Evolutionary conservation across 352 stramenopile genomes (phyloP).

Genomic region (Lagenidium giganteum): DNA sequence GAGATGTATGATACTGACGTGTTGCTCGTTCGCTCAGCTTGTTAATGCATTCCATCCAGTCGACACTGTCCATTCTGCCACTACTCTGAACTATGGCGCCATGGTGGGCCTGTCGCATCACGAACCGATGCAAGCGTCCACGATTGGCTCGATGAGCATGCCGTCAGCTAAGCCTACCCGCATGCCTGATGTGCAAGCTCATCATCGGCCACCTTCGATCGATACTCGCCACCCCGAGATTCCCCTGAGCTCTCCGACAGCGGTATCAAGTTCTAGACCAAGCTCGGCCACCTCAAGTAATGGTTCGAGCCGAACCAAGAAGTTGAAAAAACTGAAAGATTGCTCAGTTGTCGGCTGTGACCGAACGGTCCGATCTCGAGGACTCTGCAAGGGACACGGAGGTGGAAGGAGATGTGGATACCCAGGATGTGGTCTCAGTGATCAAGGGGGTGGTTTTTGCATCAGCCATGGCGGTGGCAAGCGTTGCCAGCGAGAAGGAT

Average conservation of each 20-base stretch:
- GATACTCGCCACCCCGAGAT: neutral
- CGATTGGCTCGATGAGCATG: too few relatives aligned
- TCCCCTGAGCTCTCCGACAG: conserved; percentile 2
- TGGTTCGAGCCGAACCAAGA: conserved; percentile 28
- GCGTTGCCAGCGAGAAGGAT: conserved; percentile 67
- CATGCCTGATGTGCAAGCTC: conserved; percentile 15
- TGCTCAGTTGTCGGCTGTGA: conserved; percentile 73
- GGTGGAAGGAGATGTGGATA: conserved; percentile 70
- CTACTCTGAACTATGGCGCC: too few relatives aligned
- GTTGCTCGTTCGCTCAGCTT: conserved; percentile 15
- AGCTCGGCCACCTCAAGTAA: conserved; percentile 16
- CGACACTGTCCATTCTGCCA: too few relatives aligned
- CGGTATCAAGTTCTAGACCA: conserved; percentile 11
- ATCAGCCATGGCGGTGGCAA: conserved; percentile 83
- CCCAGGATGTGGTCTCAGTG: conserved; percentile 60
- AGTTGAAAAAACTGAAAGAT: conserved; percentile 75
- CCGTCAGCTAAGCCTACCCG: too few relatives aligned
- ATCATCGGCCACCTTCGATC: neutral
- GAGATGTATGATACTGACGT: conserved; percentile 22
- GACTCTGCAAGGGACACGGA: conserved; percentile 77
- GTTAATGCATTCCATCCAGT: too few relatives aligned
- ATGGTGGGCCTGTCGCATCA: too few relatives aligned
- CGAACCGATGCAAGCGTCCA: too few relatives aligned
- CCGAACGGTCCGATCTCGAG: conserved; percentile 69
- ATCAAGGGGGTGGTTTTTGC: conserved; percentile 75